Conservation (phyloP, 2,329 filamentous ascomycete genomes). For the Lizonia empirigonia region DNA sequence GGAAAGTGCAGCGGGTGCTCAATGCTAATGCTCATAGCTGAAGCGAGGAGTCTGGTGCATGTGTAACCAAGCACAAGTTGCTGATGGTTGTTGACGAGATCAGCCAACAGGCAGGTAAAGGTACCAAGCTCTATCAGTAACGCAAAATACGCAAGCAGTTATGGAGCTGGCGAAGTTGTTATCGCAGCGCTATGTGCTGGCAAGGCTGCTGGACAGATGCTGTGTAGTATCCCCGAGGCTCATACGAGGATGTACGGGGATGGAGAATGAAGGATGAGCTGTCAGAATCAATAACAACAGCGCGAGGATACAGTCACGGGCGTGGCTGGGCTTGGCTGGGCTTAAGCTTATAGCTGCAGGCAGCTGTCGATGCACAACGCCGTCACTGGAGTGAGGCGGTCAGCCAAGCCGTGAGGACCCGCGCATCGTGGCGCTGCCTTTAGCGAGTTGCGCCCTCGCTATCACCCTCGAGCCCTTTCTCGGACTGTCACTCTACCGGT, state of each 20-base stretch:
- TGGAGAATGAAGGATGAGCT: neutral
- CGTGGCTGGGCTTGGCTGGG: conserved; percentile 36
- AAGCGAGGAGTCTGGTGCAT: conserved; percentile 5
- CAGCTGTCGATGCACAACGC: conserved; percentile 22
- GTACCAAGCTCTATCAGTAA: neutral
- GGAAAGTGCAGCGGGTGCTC: conserved; percentile 48
- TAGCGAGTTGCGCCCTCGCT: conserved; percentile 15
- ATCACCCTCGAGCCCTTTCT: conserved; percentile 8
- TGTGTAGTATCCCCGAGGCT: neutral
- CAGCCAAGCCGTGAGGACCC: conserved; percentile 23
- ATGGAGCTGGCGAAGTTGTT: neutral
- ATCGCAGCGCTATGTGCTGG: neutral
- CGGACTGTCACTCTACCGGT: conserved; percentile 3
- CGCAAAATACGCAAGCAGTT: conserved; percentile 1
- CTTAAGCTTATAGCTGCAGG: conserved; percentile 29
- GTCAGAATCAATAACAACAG: conserved; percentile 1
- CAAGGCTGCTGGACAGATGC: neutral
- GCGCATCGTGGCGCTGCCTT: conserved; percentile 16
- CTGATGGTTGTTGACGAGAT: neutral
- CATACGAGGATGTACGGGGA: neutral
- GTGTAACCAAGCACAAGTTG: conserved; percentile 8
- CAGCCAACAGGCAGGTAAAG: neutral
- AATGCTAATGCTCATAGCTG: conserved; percentile 49
- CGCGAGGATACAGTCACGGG: conserved; percentile 14
- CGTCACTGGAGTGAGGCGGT: conserved; percentile 31